Evolutionary conservation across 345 rosid genomes (phyloP), one percentile per base, ranked within the genome.

Genomic region (Eucalyptus cloeziana): DNA sequence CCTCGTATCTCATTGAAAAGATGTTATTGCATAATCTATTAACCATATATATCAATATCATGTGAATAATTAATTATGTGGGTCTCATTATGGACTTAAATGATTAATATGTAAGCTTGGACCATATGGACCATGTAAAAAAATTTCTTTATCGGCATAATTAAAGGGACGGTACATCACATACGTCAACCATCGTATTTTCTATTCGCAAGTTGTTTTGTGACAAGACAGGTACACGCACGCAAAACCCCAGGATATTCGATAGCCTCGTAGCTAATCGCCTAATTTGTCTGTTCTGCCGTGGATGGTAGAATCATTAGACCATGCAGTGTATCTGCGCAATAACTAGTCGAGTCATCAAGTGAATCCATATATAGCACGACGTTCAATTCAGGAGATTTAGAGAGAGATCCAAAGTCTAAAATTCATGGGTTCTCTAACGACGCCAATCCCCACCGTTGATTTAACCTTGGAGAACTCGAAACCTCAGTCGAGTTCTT

Each of bases 351-450:
- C 40, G 44, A 33, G 30, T 37, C 69, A 37, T 76, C 83, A 37
- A 19, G 83, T 19, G 25, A 76, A 76, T 37, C 83, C 83, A 21
- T 37, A 76, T 11, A 76, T 37, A 76, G 83, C 83, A 22, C 27
- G 12, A 37, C 25, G 27, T 37, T 76, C 83, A 40, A 76, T 76
- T 76, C 27, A 37, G 45, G 62, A 71, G 87, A 85, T 89, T 45
- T 67, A 86, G 62, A 90, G 86, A 60, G 89, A 87, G 62, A 89
- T 37, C 47, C 15, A 47, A 37, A 37, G 27, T 21, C 25, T 40
- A 21, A 44, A 10, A 76, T 24, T 19, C 45, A 94, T 94, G 95
- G 90, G 69, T 89, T 93, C 91, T 7, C 88, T 86, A 86, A 37
- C 90, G 27, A 43, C 13, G 27, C 27, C 43, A 8, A 87, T 93